Evolutionary conservation across 352 stramenopile genomes (phyloP), one percentile per base, ranked within the genome.

Genomic region (Phytophthora vignae): DNA sequence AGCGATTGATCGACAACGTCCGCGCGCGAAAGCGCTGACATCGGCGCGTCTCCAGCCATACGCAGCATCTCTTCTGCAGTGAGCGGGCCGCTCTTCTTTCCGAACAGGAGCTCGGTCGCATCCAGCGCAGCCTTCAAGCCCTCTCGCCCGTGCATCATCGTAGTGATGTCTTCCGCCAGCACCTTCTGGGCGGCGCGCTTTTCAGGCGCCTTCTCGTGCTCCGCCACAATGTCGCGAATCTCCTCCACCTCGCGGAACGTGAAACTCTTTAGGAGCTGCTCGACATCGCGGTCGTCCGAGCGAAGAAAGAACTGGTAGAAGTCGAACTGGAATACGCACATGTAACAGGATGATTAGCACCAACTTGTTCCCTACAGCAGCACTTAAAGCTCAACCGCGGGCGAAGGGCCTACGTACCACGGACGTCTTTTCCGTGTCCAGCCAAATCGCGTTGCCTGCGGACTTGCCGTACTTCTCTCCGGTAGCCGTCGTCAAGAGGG

Each of bases 381-480:
- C 14, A 52, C 21, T 53, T 52, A 1, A 52, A 25, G 25, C 44
- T 22, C 25, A 49, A 55, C 31, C 11, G 31, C 10, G 1, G 11
- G 11, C 6, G 31, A 8, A 10, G 11, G 31, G 31, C 81, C 80
- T 89, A 95, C 98, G 73, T 97, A 99, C 80, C 69, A 97, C 90
- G 0, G 94, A 97, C 6, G 98, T 95, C 76, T 97, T 97, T 40
- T 96, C 87, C 2, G 85, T 68, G 77, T 99, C 98, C 14, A 99
- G 82, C 98, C 98, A 99, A 60, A 99, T 89, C 3, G 98, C 98
- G 56, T 99, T 99, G 42, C 94, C 94, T 2, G 98, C 98, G 14
- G 97, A 99, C 83, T 99, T 99, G 64, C 98, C 98, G 84, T 99
- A 99, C 81, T 99, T 99, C 71, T 99, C 98, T 58, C 98, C 98